Evolutionary conservation across 1,139 yeast species (phyloP), one percentile per base, ranked within the genome.

Genomic region (Pichia sp.): DNA sequence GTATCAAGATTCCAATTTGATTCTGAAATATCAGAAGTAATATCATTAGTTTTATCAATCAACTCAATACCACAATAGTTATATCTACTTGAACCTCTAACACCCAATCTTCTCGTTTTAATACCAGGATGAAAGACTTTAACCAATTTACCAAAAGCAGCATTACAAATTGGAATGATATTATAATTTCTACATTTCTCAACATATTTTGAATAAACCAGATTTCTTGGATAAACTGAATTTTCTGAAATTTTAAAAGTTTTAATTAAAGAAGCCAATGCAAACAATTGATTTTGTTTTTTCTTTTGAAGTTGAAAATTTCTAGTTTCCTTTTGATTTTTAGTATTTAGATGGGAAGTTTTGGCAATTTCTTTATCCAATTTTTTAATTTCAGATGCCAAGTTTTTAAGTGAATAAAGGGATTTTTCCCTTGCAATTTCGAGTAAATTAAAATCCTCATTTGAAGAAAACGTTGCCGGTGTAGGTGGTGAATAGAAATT

Each of bases 1-100:
- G 26, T 4, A 21, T 23, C 16, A 13, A n/a, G 8, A 16, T 21
- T n/a, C n/a, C n/a, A n/a, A n/a, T n/a, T n/a, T n/a, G n/a, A n/a
- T n/a, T n/a, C n/a, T 3, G 10, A 7, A 6, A 21, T 4, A 21
- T 23, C 16, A 13, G n/a, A 9, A 16, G 15, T 42, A 20, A 41
- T 46, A 37, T 43, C 55, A 16, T 54, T 66, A 37, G 77, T 5
- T 30, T 33, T 84, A 9, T 76, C 83, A 16, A 74, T 64, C 40
- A 88, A 61, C 52, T 73, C 74, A 40, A 88, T 69, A 1, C 96
- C 96, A 63, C 95, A 86, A 59, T 88, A 89, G 59, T 88, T 95
- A 60, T 89, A 88, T 56, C 86, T 85, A 18, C 91, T 80, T 56
- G 84, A 89, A 8, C 96, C 96, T 41, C 96, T 70, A 63, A 82